These are phyloP conservation scores for Vigna reflexopilosa DNA, from an alignment of 306 rosid genomes.

Conservation along the genomic window DNA sequence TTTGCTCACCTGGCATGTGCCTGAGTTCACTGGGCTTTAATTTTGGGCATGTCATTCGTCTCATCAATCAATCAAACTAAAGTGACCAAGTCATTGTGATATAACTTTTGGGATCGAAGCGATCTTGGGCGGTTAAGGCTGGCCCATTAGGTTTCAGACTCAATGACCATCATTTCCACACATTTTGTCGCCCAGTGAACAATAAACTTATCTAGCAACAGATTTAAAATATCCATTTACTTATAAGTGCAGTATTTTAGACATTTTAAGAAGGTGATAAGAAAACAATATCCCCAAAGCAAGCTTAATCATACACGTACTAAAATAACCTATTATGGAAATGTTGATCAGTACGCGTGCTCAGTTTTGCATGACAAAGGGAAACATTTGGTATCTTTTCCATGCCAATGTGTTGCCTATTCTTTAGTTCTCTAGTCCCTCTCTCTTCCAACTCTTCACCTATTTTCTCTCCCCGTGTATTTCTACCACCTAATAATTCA, in stretches of 20 bases:
- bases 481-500: background rate
- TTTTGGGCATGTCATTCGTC: conserved; percentile 40
- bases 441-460: conserved; percentile 21
- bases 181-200: background rate
- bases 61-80: conserved; percentile 47
- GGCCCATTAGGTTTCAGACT: conserved; percentile 31
- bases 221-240: no score
- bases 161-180: conserved; percentile 6
- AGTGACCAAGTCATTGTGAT: conserved; percentile 18
- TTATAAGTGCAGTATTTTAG: no score
- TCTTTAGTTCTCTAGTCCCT: conserved; percentile 14
- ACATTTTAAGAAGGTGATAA: background rate
- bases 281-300: background rate
- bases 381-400: conserved; percentile 53
- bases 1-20: conserved; percentile 40
- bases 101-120: conserved; percentile 23
- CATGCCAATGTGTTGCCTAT: conserved; percentile 23
- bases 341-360: conserved; percentile 50
- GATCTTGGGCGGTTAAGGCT: conserved; percentile 44
- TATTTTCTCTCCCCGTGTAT: background rate
- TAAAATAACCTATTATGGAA: conserved; percentile 20
- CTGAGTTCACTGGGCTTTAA: conserved; percentile 32
- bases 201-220: no score
- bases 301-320: conserved; percentile 3
- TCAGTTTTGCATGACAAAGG: conserved; percentile 44